These are phyloP conservation scores for Metschnikowia cubensis DNA, from an alignment of 805 yeast species.

Conservation along the genomic window DNA sequence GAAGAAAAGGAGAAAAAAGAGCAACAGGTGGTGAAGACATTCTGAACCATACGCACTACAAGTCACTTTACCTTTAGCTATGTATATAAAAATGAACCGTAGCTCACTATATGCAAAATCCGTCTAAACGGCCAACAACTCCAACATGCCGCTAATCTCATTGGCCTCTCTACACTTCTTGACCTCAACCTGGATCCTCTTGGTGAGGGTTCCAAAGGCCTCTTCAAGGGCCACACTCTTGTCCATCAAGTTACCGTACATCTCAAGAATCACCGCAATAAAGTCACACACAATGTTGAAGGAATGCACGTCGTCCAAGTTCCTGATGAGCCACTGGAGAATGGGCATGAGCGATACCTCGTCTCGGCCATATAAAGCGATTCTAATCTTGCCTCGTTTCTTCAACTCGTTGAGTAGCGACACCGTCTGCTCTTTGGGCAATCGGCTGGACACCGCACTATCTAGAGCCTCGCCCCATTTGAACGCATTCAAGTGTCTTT, in stretches of 20 bases:
- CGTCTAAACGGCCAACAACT: constrained; percentile 57
- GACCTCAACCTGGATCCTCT: constrained; percentile 64
- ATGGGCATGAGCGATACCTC: constrained; percentile 83
- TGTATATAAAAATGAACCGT: constrained; percentile 1
- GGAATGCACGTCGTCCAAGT: constrained; percentile 76
- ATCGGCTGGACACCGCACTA: constrained; percentile 74
- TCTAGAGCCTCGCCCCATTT: constrained; percentile 93
- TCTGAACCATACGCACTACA: neutral
- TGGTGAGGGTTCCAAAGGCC: constrained; percentile 55
- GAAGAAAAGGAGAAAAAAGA: constrained; percentile 5
- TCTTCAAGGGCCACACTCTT: constrained; percentile 76
- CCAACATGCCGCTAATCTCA: constrained; percentile 90
- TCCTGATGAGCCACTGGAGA: constrained; percentile 74
- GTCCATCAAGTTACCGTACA: constrained; percentile 73
- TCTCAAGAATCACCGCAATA: constrained; percentile 61
- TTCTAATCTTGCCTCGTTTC: constrained; percentile 81
- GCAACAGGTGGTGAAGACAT: neutral
- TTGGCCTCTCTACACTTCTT: constrained; percentile 82
- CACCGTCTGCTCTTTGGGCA: constrained; percentile 73
- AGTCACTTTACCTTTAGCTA: neutral
- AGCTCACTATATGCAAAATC: constrained; percentile 3
- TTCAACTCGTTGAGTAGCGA: constrained; percentile 84
- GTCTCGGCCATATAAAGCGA: constrained; percentile 78
- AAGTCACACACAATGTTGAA: constrained; percentile 62
- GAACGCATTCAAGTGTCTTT: constrained; percentile 79